Conservation (phyloP, 257 asterid genomes). For the Pogostemon cablin region DNA sequence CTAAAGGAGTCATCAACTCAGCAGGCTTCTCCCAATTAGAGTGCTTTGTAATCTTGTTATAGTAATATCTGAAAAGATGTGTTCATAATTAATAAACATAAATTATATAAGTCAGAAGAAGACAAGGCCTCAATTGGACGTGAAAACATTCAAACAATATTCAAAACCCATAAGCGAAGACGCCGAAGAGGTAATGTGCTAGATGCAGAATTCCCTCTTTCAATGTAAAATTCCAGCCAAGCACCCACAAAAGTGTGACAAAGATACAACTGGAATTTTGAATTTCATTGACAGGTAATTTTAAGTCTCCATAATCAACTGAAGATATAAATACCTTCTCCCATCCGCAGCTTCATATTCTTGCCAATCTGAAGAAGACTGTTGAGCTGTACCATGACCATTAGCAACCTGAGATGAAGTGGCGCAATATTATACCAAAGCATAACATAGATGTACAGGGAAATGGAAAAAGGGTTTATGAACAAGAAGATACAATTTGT, state of each 20-base stretch:
- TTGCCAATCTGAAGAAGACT: slow-evolving; percentile 87
- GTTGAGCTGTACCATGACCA: slow-evolving; percentile 50
- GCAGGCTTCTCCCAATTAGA: slow-evolving; percentile 99
- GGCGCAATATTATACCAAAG: slow-evolving; percentile 23
- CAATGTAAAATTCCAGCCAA: slow-evolving; percentile 26
- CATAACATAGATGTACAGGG: slow-evolving; percentile 10
- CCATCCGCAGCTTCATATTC: slow-evolving; percentile 92
- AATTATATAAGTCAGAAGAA: slow-evolving; percentile 8
- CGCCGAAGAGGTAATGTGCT: slow-evolving; percentile 13
- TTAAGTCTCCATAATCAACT: slow-evolving; percentile 22
- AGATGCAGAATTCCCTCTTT: slow-evolving; percentile 6
- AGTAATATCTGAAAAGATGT: slow-evolving; percentile 67
- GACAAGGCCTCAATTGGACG: neutral
- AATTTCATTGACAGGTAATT: slow-evolving; percentile 10
- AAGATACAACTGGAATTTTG: slow-evolving; percentile 4
- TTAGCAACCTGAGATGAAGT: slow-evolving; percentile 45
- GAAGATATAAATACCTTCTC: slow-evolving; percentile 59
- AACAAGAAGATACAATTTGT: slow-evolving; percentile 8
- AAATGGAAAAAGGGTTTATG: neutral
- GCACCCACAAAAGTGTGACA: slow-evolving; percentile 8
- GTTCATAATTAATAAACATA: slow-evolving; percentile 7
- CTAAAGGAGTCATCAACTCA: slow-evolving; percentile 91
- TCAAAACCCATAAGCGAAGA: slow-evolving; percentile 22
- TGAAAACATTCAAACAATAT: neutral
- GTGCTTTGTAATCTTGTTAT: slow-evolving; percentile 84